Conservation (phyloP, 2,329 filamentous ascomycete species). For the Acrodontium crateriforme region DNA sequence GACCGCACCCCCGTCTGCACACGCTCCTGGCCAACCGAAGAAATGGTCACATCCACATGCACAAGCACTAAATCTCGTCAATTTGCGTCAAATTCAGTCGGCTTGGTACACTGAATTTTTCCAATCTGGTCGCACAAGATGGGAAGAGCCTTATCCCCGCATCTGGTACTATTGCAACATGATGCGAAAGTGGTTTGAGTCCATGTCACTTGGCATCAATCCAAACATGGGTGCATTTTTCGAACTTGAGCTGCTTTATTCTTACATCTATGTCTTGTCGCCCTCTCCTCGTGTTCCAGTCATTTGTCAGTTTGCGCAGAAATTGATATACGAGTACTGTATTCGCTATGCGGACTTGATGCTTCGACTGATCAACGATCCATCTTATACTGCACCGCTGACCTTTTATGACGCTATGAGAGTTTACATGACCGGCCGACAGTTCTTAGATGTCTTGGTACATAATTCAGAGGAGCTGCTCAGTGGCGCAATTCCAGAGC, state of each 20-base stretch:
- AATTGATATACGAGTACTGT: slow-evolving; percentile 71
- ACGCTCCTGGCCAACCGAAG: slow-evolving; percentile 13
- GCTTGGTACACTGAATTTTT: slow-evolving; percentile 82
- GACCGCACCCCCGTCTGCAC: slow-evolving; percentile 10
- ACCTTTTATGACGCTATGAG: slow-evolving; percentile 81
- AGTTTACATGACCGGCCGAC: slow-evolving; percentile 54
- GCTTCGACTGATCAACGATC: slow-evolving; percentile 49
- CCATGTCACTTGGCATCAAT: slow-evolving; percentile 53
- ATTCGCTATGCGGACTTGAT: slow-evolving; percentile 70
- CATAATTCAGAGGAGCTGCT: slow-evolving; percentile 37
- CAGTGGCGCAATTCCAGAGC: slow-evolving; percentile 25
- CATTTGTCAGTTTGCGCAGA: slow-evolving; percentile 61
- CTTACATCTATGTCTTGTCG: slow-evolving; percentile 77
- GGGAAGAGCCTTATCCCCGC: slow-evolving; percentile 55
- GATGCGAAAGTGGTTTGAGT: slow-evolving; percentile 69
- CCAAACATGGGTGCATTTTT: slow-evolving; percentile 60
- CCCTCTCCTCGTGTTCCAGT: slow-evolving; percentile 61
- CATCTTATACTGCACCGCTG: slow-evolving; percentile 51
- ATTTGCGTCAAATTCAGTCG: slow-evolving; percentile 73
- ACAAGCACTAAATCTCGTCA: slow-evolving; percentile 64
- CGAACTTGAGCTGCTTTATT: slow-evolving; percentile 79
- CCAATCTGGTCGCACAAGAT: slow-evolving; percentile 57
- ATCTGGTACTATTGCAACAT: slow-evolving; percentile 63
- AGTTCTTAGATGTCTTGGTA: slow-evolving; percentile 43
- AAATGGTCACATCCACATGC: slow-evolving; percentile 45